A percentile compares a stretch with the other conserved stretches of the same genome.
These are phyloP conservation scores for Pyricularia sp. DNA, from an alignment of 2,329 filamentous ascomycete genomes.

Conservation along the genomic window DNA sequence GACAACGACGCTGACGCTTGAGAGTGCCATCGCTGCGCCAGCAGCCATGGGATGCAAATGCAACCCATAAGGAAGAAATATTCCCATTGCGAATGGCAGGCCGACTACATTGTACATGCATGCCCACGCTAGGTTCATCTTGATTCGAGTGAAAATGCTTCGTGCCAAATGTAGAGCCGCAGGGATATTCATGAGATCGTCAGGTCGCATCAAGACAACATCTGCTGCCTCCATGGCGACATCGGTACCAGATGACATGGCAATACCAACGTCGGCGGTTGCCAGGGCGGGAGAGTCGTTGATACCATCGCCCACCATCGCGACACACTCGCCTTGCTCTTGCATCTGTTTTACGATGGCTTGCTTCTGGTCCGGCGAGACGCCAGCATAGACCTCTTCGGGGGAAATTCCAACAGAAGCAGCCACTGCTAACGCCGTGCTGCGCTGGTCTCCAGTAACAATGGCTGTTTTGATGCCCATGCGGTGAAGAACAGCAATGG, in stretches of 20 bases:
- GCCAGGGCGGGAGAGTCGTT: slow-evolving; percentile 95
- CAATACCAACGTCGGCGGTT: slow-evolving; percentile 87
- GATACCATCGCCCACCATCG: slow-evolving; percentile 98
- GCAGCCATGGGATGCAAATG: slow-evolving; percentile 91
- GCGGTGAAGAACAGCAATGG: slow-evolving; percentile 70
- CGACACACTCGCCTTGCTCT: slow-evolving; percentile 64
- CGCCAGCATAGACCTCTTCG: slow-evolving; percentile 73
- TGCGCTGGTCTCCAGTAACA: slow-evolving; percentile 84
- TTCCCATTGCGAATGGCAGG: slow-evolving; percentile 91
- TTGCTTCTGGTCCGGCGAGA: slow-evolving; percentile 86
- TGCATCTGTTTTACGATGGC: slow-evolving; percentile 73
- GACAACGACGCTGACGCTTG: slow-evolving; percentile 80
- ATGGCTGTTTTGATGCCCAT: slow-evolving; percentile 86
- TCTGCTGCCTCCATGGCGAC: slow-evolving; percentile 96
- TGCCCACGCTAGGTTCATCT: slow-evolving; percentile 85
- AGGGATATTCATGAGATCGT: slow-evolving; percentile 88
- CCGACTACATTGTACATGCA: slow-evolving; percentile 89
- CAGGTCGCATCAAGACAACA: slow-evolving; percentile 88
- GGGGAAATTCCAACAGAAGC: slow-evolving; percentile 69
- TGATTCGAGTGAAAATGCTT: slow-evolving; percentile 85
- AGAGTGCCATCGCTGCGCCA: slow-evolving; percentile 86
- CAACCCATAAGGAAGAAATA: slow-evolving; percentile 66
- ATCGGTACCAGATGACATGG: slow-evolving; percentile 85
- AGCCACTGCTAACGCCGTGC: slow-evolving; percentile 78
- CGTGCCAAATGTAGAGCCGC: slow-evolving; percentile 73